These are phyloP conservation scores for Diplosphaera chodatii DNA, from an alignment of 139 green algal genomes.

Conservation along the genomic window DNA sequence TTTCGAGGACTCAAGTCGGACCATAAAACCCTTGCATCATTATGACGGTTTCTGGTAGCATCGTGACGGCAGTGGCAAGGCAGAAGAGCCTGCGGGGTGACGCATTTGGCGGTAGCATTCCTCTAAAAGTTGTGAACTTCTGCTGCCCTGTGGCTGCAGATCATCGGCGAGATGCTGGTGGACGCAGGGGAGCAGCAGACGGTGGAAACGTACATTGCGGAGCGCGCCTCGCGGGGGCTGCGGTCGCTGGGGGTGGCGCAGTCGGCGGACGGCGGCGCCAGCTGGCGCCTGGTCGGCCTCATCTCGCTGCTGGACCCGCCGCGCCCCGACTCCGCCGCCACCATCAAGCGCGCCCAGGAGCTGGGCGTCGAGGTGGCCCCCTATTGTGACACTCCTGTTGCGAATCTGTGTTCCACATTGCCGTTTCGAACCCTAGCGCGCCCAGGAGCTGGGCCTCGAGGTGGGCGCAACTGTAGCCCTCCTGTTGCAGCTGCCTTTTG, in stretches of 20 bases:
- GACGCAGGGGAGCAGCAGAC: conserved; percentile 5
- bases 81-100: too few relatives aligned
- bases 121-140: too few relatives aligned
- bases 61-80: too few relatives aligned
- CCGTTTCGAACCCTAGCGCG: conserved; percentile 13
- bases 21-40: too few relatives aligned
- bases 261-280: conserved; percentile 14
- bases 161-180: conserved; percentile 20
- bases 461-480: too few relatives aligned
- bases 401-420: conserved; percentile 39
- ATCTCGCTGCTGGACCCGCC: conserved; percentile 78
- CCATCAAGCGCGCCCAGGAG: conserved; percentile 17
- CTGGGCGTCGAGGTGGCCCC: conserved; percentile 36
- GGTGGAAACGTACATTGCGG: conserved; percentile 22
- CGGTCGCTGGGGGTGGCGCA: conserved; percentile 29
- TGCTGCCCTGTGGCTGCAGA: too few relatives aligned
- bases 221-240: conserved; percentile 26
- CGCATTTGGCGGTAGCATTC: too few relatives aligned
- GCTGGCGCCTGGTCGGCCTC: conserved; percentile 50
- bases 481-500: too few relatives aligned
- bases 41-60: too few relatives aligned
- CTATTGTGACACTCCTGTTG: too few relatives aligned
- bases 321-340: conserved; percentile 35
- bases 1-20: too few relatives aligned
- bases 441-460: conserved; percentile 23